Evolutionary conservation across 352 stramenopile species (phyloP), one percentile per base, ranked within the genome.

Genomic region (Phytopythium sindhum): DNA sequence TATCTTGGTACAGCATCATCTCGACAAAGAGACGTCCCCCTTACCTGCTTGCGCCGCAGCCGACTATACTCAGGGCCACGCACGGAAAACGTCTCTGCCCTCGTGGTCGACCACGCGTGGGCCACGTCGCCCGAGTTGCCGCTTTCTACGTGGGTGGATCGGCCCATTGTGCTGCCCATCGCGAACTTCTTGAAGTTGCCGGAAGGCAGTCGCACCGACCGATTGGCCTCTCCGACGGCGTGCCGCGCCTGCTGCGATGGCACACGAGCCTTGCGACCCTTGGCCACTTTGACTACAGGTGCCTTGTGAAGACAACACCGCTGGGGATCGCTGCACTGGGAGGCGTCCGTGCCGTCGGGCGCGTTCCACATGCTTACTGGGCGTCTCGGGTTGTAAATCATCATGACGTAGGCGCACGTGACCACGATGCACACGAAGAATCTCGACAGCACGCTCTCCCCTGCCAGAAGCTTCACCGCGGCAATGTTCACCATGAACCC

Each of bases 11-110:
- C 15, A 29, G 21, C 42, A 21, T 8, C 15, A 60, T 11, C 62
- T 57, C 26, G 26, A 19, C 19, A 47, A 57, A 47, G 6, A 48
- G 31, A n/a, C 39, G 21, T 8, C 7, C 10, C 12, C 33, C 64
- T 26, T 53, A 88, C 77, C 73, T 94, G 74, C 74, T 95, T 95
- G 67, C 84, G 80, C n/a, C 78, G 82, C 8, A 76, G 81, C 44
- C 88, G 89, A 64, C 92, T 95, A 78, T 95, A 95, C 24, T 95
- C 82, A 8, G 78, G 64, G 55, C 84, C 88, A 2, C 86, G 84
- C 41, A 95, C 73, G 24, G 72, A 70, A 50, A 95, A 95, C 1
- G 79, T 86, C 55, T 91, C 78, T 4, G 78, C 84, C 23, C 63
- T 67, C 3, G 80, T 75, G 2, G 70, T 73, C 2, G 80, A 68